A percentile compares a stretch with the other conserved stretches of the same genome.
phyloP scores from a whole-genome alignment of 2,329 filamentous ascomycete species.

The Metarhizium humberi region DNA sequence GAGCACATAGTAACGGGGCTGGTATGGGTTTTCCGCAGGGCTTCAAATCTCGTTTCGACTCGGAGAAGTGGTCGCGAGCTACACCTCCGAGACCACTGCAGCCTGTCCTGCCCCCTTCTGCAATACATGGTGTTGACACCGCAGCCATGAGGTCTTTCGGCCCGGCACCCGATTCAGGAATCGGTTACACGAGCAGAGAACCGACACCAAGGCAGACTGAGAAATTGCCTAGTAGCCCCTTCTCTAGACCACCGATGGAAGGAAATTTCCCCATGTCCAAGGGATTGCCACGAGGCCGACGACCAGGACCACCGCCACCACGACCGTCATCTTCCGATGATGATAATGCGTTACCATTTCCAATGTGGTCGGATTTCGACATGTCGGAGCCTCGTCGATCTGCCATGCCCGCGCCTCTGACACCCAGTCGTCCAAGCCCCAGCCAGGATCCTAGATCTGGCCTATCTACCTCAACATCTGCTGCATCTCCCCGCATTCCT shows the following conservation, averaged over 20 bases:
- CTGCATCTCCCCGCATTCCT: slow-evolving; percentile 21
- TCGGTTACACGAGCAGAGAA: slow-evolving; percentile 7
- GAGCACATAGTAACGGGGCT: not conserved
- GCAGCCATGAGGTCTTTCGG: slow-evolving; percentile 14
- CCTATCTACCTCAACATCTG: slow-evolving; percentile 19
- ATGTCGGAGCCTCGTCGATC: slow-evolving; percentile 20
- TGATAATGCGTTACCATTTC: not conserved
- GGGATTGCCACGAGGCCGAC: slow-evolving; percentile 26
- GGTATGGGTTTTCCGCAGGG: slow-evolving; percentile 5
- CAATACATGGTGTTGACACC: slow-evolving; percentile 8
- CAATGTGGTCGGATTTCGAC: slow-evolving; percentile 16
- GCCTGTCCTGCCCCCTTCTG: slow-evolving; percentile 13
- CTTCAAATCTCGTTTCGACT: slow-evolving; percentile 17
- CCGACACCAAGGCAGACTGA: slow-evolving; percentile 7
- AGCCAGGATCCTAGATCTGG: slow-evolving; percentile 4
- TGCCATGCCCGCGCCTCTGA: slow-evolving; percentile 25
- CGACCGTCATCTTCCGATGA: slow-evolving; percentile 1
- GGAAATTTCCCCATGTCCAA: slow-evolving; percentile 25
- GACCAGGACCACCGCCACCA: slow-evolving; percentile 9
- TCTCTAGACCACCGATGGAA: slow-evolving; percentile 17
- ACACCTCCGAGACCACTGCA: slow-evolving; percentile 12
- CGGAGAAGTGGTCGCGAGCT: slow-evolving; percentile 12
- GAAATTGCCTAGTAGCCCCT: slow-evolving; percentile 16
- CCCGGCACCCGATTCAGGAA: slow-evolving; percentile 6
- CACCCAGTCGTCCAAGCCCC: slow-evolving; percentile 11